Percentiles rank a stretch among this genome's conserved stretches.
These are phyloP conservation scores for Phlyctochytrium planicorne DNA, from an alignment of 192 early-diverging fungal species.

Conservation along the genomic window DNA sequence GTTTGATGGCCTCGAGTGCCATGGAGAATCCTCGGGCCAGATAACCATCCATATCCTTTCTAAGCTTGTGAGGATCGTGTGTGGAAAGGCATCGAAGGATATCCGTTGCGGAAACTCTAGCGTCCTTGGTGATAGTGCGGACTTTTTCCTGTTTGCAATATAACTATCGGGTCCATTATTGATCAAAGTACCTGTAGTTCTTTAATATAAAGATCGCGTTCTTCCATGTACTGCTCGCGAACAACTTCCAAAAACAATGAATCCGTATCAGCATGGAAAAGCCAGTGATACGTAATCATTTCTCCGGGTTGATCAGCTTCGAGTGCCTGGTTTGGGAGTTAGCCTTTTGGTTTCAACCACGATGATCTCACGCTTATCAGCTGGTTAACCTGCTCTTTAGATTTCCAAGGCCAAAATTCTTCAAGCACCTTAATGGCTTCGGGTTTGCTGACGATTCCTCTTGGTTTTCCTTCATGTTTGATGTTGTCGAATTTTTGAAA, in stretches of 20 bases:
- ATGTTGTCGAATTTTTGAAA: conserved; percentile 43
- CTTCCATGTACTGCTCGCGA: conserved; percentile 42
- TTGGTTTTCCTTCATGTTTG: conserved; percentile 29
- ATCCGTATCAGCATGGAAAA: conserved; percentile 43
- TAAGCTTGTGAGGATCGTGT: conserved; percentile 29
- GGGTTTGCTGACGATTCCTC: conserved; percentile 34
- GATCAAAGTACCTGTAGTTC: conserved; percentile 17
- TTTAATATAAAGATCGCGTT: conserved; percentile 27
- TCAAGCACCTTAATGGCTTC: conserved; percentile 20
- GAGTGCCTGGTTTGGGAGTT: conserved; percentile 31
- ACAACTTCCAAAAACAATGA: conserved; percentile 45
- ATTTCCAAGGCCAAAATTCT: conserved; percentile 42
- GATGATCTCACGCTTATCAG: conserved; percentile 33
- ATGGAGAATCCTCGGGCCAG: conserved; percentile 34
- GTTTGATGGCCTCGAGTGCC: conserved; percentile 24
- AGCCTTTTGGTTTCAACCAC: background rate
- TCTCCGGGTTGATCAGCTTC: conserved; percentile 47
- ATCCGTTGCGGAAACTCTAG: conserved; percentile 29
- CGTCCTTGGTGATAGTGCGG: conserved; percentile 4
- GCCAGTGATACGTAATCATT: conserved; percentile 39
- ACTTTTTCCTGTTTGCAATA: background rate
- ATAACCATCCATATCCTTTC: conserved; percentile 26
- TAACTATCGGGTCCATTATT: background rate
- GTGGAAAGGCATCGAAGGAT: conserved; percentile 24
- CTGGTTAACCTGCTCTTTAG: conserved; percentile 27